Base-by-base conservation (phyloP, 768 basidiomycete genomes). In the Russula compacta region DNA sequence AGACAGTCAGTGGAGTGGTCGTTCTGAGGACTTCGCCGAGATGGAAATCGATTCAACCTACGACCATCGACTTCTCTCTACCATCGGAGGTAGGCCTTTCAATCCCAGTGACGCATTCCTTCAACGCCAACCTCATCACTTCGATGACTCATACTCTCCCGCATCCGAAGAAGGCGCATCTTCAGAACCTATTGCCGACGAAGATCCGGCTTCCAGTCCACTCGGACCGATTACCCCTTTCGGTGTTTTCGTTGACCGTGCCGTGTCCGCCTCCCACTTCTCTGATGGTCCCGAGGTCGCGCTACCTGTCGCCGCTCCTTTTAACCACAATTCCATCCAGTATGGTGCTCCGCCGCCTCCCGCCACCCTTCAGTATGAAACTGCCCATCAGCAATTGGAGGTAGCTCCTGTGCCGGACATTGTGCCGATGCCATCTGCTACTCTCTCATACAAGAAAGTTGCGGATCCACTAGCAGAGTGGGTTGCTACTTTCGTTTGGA, bases 401-500 rank as follows among this genome's bases (percentile, higher is more conserved):
- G 72, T 77, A 35, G 75, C 71, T 15, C 71, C 78, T 38, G 73
- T 69, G 21, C 70, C 76, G 43, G 81, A 82, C 58, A 60, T 71
- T 14, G 72, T 79, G 21, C 72, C 77, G 42, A 77, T 80, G 33
- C 78, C 81, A 12, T 77, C 76, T 65, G 79, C 85, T 42, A 79
- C 80, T 11, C 67, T 74, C 24, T 75, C 78, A 9, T 90, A 89
- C 76, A 85, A 80, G 76, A 87, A 83, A 67, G 77, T 91, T 10
- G 82, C 86, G 0, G 87, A 89, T 55, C 88, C 89, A 17, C 75
- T 92, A 63, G 81, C 89, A 4, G 85, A 86, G 59, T 92, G 89
- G 89, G 74, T 90, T 24, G 85, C 86, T 46, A 78, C 78, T 54
- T 92, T 86, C 69, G 83, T 89, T 15, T 92, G 89, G 89, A 89